Evolutionary conservation across 2,329 filamentous ascomycete species (phyloP).

Genomic region (Claviceps fusiformis): DNA sequence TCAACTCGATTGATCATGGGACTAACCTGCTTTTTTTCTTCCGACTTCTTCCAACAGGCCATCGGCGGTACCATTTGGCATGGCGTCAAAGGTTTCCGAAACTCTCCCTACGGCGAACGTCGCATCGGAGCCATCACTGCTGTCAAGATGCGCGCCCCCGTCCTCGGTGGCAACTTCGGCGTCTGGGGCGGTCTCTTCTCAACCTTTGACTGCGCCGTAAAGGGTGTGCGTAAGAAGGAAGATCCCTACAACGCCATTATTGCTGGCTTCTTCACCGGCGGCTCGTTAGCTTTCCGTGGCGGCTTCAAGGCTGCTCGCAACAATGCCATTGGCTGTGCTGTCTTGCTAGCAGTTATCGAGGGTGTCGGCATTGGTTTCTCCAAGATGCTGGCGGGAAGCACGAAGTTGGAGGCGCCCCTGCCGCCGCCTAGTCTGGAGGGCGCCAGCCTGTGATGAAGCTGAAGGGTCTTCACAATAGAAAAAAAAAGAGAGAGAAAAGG

Average conservation of each 20-base stretch:
- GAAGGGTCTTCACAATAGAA: not conserved
- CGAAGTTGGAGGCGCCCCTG: conserved; percentile 54
- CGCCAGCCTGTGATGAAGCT: conserved; percentile 13
- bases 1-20: not conserved
- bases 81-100: conserved; percentile 88
- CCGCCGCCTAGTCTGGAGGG: conserved; percentile 18
- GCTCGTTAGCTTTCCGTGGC: conserved; percentile 79
- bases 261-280: conserved; percentile 92
- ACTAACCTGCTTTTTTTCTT: not conserved
- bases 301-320: conserved; percentile 87
- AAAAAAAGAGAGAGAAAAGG: not conserved
- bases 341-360: conserved; percentile 90
- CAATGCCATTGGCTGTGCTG: conserved; percentile 89
- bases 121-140: conserved; percentile 92
- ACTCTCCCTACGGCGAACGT: conserved; percentile 82
- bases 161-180: conserved; percentile 94
- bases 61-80: conserved; percentile 85
- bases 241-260: conserved; percentile 97
- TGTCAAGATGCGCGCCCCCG: conserved; percentile 92
- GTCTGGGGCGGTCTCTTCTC: conserved; percentile 95
- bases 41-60: conserved; percentile 30
- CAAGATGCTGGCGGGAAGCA: conserved; percentile 84
- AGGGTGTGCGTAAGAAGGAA: conserved; percentile 90
- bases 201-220: conserved; percentile 92
- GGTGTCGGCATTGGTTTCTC: conserved; percentile 93